These are phyloP conservation scores for Annulohypoxylon moriforme DNA, from an alignment of 495 filamentous ascomycete species.

Conservation along the genomic window DNA sequence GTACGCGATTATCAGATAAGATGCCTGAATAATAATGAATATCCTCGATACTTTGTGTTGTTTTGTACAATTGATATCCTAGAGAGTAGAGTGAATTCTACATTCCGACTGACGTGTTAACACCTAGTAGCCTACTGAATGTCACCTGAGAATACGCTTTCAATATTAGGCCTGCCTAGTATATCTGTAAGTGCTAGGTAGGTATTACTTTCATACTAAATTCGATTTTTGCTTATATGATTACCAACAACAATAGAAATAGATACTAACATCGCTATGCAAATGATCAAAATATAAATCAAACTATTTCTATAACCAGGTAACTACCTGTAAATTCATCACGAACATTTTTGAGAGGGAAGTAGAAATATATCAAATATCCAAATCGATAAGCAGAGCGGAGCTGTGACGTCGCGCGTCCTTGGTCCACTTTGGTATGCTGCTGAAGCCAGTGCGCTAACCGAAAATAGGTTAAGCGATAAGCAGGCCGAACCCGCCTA, in stretches of 20 bases:
- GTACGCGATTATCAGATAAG: slow-evolving; percentile 15
- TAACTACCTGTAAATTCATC: no score
- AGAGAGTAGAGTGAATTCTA: not conserved
- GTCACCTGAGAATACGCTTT: no score
- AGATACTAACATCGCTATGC: no score
- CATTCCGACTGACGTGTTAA: not conserved
- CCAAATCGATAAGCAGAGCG: slow-evolving; percentile 33
- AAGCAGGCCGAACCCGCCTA: slow-evolving; percentile 27
- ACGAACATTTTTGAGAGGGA: not conserved
- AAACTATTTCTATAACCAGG: no score
- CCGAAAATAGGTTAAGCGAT: slow-evolving; percentile 29
- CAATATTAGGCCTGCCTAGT: no score
- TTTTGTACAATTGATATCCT: not conserved
- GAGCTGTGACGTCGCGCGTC: slow-evolving; percentile 40
- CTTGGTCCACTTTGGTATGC: not conserved
- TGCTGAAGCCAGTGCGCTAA: slow-evolving; percentile 3
- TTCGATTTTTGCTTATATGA: no score
- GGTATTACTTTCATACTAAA: no score
- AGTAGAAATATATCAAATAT: not conserved
- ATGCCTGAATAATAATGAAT: slow-evolving; percentile 14
- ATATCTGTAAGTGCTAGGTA: no score
- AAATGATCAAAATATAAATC: no score
- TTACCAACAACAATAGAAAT: no score
- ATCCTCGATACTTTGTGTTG: not conserved
- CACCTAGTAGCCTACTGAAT: not conserved